phyloP scores from a whole-genome alignment of 2,329 filamentous ascomycete species.

The Epichloe bromicola region DNA sequence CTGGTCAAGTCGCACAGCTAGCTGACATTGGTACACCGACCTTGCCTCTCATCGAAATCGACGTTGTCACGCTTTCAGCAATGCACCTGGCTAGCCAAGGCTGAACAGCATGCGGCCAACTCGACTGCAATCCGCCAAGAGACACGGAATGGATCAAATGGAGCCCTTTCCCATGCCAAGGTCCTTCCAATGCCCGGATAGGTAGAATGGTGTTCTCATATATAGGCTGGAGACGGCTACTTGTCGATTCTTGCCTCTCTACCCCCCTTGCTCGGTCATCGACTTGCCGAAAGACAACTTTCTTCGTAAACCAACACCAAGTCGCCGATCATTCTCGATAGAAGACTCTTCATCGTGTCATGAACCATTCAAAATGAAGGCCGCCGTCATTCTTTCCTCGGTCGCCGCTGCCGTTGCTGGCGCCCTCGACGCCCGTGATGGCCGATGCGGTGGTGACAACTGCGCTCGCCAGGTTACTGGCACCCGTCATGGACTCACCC shows the following conservation, averaged over 20 bases:
- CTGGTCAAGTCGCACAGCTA: too few species aligned
- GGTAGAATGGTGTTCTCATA: not conserved
- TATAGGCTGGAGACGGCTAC: not conserved
- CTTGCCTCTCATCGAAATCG: not conserved
- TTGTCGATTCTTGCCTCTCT: not conserved
- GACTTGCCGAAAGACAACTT: not conserved
- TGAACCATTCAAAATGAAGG: slow-evolving; percentile 26
- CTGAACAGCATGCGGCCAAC: not conserved
- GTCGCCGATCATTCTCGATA: slow-evolving; percentile 1
- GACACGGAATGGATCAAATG: not conserved
- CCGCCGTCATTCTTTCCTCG: slow-evolving; percentile 24
- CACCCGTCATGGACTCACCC: slow-evolving; percentile 23
- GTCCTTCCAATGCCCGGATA: too few species aligned
- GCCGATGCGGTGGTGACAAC: slow-evolving; percentile 27
- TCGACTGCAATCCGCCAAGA: slow-evolving; percentile 5
- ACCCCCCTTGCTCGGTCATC: not conserved
- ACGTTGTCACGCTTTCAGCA: not conserved
- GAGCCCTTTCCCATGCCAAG: not conserved
- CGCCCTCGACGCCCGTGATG: slow-evolving; percentile 22
- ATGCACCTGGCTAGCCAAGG: not conserved
- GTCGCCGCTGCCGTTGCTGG: slow-evolving; percentile 23
- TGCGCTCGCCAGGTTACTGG: slow-evolving; percentile 34
- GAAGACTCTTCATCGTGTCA: not conserved
- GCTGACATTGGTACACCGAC: too few species aligned
- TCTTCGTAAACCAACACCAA: not conserved